Conservation (phyloP, 768 basidiomycete genomes). For the Calocera cornea region DNA sequence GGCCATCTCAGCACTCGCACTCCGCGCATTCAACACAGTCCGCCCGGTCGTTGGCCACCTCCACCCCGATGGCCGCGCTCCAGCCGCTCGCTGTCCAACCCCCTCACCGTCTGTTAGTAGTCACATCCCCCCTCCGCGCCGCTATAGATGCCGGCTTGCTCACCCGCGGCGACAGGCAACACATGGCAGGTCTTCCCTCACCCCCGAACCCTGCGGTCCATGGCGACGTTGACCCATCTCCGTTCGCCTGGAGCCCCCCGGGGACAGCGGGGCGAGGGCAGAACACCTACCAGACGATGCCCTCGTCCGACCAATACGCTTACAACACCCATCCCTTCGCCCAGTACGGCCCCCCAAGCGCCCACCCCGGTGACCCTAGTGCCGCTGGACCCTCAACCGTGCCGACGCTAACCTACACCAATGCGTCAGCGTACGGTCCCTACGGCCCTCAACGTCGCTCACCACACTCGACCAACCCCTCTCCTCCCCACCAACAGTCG, state of each 20-base stretch:
- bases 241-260: background rate
- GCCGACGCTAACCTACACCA: conserved; percentile 3
- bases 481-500: background rate
- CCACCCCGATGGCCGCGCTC: background rate
- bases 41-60: background rate
- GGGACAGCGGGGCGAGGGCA: background rate
- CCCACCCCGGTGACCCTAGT: background rate
- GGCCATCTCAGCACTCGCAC: background rate
- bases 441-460: background rate
- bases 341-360: background rate
- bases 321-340: background rate
- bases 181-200: background rate
- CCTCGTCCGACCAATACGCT: background rate
- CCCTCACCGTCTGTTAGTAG: background rate
- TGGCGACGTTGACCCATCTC: background rate
- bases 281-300: background rate
- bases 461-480: background rate
- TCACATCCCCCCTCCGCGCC: background rate
- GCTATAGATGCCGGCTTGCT: background rate
- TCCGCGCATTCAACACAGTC: background rate
- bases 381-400: background rate
- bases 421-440: conserved; percentile 3
- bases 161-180: background rate
- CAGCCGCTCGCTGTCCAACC: background rate
- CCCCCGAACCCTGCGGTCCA: background rate